Base-by-base conservation (phyloP, 1,284 basidiomycete species). In the Termitomyces sp. region DNA sequence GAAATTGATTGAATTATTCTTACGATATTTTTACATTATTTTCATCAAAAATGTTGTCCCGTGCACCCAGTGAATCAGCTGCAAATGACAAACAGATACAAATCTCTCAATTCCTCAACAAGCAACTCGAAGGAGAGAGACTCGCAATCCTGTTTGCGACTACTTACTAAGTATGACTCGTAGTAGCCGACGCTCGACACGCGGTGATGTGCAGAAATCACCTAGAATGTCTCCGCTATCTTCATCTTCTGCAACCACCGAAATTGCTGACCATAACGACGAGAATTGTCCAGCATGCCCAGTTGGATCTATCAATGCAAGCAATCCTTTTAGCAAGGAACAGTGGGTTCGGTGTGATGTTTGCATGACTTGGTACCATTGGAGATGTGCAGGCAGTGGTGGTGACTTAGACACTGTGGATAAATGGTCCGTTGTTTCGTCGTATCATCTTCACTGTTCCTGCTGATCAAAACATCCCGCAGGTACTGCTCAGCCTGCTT, bases 291-390 rank as follows among this genome's bases (percentile, higher is more conserved):
- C 76, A 31, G 71, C 72, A n/a, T 77, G 74, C 60, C 68, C 68
- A 33, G 58, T 58, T 40, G 55, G 63, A 33, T 62, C 64, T 55
- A 24, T 58, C 24, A 60, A 66, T 42, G 13, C 53, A 19, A 58
- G 61, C 8, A 64, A 62, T 51, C 53, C 66, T 9, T 64, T 64
- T 46, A 74, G 79, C 55, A 84, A 83, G 64, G 84, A 87, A 58
- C 75, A 77, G 61, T 89, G 86, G 86, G 79, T 89, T 54, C 72
- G 80, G 60, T 91, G 88, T 65, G 87, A 89, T 62, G 78, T 76
- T 30, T 91, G 88, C 72, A 87, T 84, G 68, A 77, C 70, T 28
- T 91, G 88, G 88, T 90, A 83, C 66, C 88, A 91, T 64, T 91
- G 88, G 88, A 73, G 80, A 52, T 91, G 88, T 67, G 84, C 78